A percentile compares a stretch with the other conserved stretches of the same genome.
Conservation (phyloP, 1,284 basidiomycete genomes). For the Thelephora terrestris region DNA sequence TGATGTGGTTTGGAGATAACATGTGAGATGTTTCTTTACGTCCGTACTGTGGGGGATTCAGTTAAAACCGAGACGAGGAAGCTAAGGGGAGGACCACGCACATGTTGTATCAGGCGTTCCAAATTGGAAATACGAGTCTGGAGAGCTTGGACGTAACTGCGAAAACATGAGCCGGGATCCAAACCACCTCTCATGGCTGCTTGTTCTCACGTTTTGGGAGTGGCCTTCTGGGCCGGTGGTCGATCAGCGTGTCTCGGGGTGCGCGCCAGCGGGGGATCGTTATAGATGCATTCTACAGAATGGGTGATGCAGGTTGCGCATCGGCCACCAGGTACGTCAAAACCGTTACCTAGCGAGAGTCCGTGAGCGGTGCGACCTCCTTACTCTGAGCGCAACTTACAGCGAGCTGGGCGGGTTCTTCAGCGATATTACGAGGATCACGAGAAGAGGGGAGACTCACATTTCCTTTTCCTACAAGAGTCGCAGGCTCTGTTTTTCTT, state of each 20-base stretch:
- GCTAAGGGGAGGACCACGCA: neutral
- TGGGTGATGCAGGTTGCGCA: constrained; percentile 3
- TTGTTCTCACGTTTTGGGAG: neutral
- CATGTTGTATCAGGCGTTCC: constrained; percentile 42
- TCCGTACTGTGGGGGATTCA: neutral
- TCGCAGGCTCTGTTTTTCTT: neutral
- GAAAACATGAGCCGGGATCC: constrained; percentile 3
- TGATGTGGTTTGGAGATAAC: constrained; percentile 14
- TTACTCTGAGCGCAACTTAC: neutral
- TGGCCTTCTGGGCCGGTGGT: neutral
- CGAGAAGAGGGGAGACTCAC: neutral
- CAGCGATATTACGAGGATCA: neutral
- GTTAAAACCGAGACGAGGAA: neutral
- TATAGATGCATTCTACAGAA: constrained; percentile 1
- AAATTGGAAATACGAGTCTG: constrained; percentile 64
- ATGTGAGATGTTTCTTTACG: constrained; percentile 21
- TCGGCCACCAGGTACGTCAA: neutral
- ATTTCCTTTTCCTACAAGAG: neutral
- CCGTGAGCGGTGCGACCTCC: neutral
- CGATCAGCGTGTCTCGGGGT: neutral
- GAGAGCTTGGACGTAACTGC: constrained; percentile 61
- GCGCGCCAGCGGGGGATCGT: neutral
- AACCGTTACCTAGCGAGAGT: constrained; percentile 2
- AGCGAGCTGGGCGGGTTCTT: neutral
- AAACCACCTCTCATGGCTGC: neutral